Base-by-base conservation (phyloP, 139 green algal genomes). In the Closterium sp. region DNA sequence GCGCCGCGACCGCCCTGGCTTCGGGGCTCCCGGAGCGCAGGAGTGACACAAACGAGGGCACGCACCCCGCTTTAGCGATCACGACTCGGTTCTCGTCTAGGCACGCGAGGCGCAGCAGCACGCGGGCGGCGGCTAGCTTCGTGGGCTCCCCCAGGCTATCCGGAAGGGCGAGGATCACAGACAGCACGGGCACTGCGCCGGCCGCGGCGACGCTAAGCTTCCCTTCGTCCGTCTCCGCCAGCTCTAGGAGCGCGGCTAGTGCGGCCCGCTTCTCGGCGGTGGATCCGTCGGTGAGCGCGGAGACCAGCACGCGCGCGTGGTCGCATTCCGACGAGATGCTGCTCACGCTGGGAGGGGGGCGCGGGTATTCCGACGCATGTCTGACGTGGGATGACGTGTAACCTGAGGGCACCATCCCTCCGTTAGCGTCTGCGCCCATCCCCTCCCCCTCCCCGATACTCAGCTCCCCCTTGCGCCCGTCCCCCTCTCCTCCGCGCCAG, bases 21-120 rank as follows among this genome's bases (percentile, higher is more conserved):
- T 86, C 83, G 7, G 83, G 28, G n/a, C 83, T 28, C 7, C 83
- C 83, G 30, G 83, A 31, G 30, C 83, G n/a, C 30, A 86, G 83
- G n/a, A 86, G 83, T 2, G 83, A 32, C 30, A 86, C 83, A 33
- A 86, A 33, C 30, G 83, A 86, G 1, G 83, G 83, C 83, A 86
- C 83, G 83, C 83, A 86, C 30, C 83, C 83, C n/a, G 83, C 83
- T 33, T 86, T 86, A 32, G 83, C 83, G 83, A 86, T 86, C 30
- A 86, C 83, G 1, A 86, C 30, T 86, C 83, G 83, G n/a, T 86
- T 86, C 83, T 86, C 83, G 30, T 86, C 83, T 33, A 86, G 21
- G 83, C 83, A 86, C n/a, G 83, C n/a, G 28, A 86, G 83, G 28
- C 83, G 83, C 30, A 86, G 83, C 30, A 86, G 83, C n/a, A 86